Evolutionary conservation across 371 early-diverging fungal species (phyloP).

Genomic region (Syncephalastrum monosporum): DNA sequence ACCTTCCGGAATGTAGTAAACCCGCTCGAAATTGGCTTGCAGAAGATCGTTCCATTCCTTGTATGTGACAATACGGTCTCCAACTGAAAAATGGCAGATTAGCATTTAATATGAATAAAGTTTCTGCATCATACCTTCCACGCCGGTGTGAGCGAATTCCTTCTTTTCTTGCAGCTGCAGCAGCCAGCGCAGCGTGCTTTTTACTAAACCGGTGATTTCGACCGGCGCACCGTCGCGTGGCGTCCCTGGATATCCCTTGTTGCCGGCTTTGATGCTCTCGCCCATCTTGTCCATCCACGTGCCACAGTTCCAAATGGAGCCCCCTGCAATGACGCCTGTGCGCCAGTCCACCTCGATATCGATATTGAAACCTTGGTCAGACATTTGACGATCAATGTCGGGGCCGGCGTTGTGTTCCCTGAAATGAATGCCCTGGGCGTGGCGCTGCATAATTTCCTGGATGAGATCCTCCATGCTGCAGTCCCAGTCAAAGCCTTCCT

Average conservation of each 20-base stretch:
- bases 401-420: constrained; percentile 95
- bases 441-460: constrained; percentile 90
- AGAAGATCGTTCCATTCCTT: constrained; percentile 79
- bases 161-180: constrained; percentile 46
- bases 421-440: constrained; percentile 91
- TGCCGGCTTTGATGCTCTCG: constrained; percentile 89
- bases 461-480: constrained; percentile 81
- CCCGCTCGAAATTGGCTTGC: constrained; percentile 80
- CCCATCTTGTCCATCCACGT: constrained; percentile 99
- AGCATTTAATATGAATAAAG: constrained; percentile 6
- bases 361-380: constrained; percentile 86
- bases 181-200: constrained; percentile 85
- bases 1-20: constrained; percentile 85
- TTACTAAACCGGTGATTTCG: constrained; percentile 89
- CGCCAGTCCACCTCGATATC: constrained; percentile 66
- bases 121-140: constrained; percentile 35
- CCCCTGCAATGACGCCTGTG: constrained; percentile 86
- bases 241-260: constrained; percentile 88
- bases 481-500: constrained; percentile 63
- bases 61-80: constrained; percentile 48
- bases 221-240: constrained; percentile 93
- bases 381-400: constrained; percentile 88
- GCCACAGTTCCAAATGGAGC: constrained; percentile 93
- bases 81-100: constrained; percentile 1
- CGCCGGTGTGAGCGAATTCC: constrained; percentile 44